phyloP scores from a whole-genome alignment of 2,329 filamentous ascomycete genomes.

The Apiospora arundinis region DNA sequence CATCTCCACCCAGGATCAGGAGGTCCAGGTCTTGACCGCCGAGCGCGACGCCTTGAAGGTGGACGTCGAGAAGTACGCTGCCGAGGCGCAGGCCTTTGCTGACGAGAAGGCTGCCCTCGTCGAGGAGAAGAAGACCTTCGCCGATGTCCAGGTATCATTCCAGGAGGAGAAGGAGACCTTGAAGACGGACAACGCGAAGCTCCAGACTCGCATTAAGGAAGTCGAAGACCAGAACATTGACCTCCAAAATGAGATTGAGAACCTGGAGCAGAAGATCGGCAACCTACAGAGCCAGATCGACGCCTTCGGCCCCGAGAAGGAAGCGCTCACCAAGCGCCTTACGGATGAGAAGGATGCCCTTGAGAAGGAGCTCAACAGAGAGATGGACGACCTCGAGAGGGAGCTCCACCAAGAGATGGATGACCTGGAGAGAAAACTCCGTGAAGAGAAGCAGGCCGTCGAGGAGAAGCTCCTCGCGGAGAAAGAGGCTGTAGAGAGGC shows the following conservation, averaged over 20 bases:
- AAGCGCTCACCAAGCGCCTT: constrained; percentile 16
- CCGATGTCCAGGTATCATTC: constrained; percentile 23
- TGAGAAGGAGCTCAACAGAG: constrained; percentile 32
- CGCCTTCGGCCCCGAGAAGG: constrained; percentile 20
- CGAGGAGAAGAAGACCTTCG: constrained; percentile 29
- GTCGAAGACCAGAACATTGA: constrained; percentile 32
- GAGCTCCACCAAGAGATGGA: constrained; percentile 28
- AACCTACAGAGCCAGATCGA: constrained; percentile 21
- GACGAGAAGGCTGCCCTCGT: constrained; percentile 25
- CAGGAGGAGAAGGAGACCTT: constrained; percentile 34
- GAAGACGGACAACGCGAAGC: constrained; percentile 37
- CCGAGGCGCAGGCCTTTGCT: constrained; percentile 22
- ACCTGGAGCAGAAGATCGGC: constrained; percentile 24
- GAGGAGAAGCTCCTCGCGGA: constrained; percentile 29
- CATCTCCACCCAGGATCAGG: constrained; percentile 35
- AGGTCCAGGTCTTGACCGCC: constrained; percentile 33
- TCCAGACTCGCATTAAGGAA: constrained; percentile 38
- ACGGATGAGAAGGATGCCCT: constrained; percentile 24
- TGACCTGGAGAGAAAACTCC: neutral
- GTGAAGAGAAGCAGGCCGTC: constrained; percentile 27
- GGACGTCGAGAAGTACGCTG: constrained; percentile 30
- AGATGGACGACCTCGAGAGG: constrained; percentile 37
- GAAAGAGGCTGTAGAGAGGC: constrained; percentile 22
- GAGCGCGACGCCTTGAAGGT: constrained; percentile 34
- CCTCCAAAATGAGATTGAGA: constrained; percentile 17